A percentile compares a stretch with the other conserved stretches of the same genome.
Evolutionary conservation across 2,329 filamentous ascomycete species (phyloP).

Genomic region (Botryotinia narcissicola): DNA sequence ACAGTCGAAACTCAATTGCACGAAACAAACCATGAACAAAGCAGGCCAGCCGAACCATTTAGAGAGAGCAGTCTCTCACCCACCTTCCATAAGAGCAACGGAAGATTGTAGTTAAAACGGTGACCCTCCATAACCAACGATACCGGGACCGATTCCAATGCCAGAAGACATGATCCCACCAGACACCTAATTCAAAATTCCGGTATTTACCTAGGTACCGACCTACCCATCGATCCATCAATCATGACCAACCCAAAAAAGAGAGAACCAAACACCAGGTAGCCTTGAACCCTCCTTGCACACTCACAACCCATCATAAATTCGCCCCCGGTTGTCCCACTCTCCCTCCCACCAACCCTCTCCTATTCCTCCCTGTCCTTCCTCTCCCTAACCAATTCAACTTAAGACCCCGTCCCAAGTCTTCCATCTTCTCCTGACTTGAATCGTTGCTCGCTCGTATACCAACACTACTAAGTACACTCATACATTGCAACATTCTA

Average conservation of each 20-base stretch:
- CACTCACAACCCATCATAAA: neutral
- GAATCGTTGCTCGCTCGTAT: conserved; percentile 54
- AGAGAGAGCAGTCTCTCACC: neutral
- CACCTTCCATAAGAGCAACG: neutral
- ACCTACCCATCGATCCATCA: neutral
- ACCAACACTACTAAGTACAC: conserved; percentile 76
- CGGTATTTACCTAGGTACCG: neutral
- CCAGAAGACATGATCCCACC: conserved; percentile 13
- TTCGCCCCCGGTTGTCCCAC: conserved; percentile 22
- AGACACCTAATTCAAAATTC: conserved; percentile 1
- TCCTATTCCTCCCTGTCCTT: conserved; percentile 80
- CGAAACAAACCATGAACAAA: neutral
- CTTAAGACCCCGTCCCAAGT: conserved; percentile 83
- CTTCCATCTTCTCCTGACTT: conserved; percentile 73
- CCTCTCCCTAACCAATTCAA: conserved; percentile 95
- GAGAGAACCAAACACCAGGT: neutral
- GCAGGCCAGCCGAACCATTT: neutral
- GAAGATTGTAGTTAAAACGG: neutral
- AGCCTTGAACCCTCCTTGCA: neutral
- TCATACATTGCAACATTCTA: conserved; percentile 93
- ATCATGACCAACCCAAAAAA: neutral
- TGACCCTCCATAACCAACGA: neutral
- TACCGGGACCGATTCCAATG: conserved; percentile 1
- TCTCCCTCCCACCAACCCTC: conserved; percentile 68
- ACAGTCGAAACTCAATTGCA: neutral